phyloP scores from a whole-genome alignment of 176 grass and related monocot genomes.

The Aegilops speltoides region DNA sequence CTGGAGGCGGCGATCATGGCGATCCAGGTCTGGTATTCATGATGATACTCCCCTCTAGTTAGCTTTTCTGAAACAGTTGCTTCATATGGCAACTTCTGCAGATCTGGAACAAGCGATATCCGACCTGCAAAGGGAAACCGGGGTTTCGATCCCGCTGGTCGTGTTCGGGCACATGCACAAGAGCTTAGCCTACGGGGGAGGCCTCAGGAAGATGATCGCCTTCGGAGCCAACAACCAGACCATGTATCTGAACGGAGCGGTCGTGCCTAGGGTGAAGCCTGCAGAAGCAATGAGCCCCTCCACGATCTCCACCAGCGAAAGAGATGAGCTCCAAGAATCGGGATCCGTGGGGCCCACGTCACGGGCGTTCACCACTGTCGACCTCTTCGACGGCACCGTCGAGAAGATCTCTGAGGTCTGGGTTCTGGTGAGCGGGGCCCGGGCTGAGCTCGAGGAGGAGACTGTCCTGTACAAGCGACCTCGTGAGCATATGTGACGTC shows the following conservation, averaged over 20 bases:
- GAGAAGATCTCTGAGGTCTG: conserved; percentile 81
- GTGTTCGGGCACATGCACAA: conserved; percentile 98
- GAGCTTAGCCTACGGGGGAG: conserved; percentile 60
- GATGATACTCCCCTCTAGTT: background rate
- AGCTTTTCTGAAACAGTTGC: background rate
- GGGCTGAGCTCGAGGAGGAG: conserved; percentile 66
- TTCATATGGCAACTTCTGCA: conserved; percentile 16
- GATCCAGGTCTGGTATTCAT: conserved; percentile 72
- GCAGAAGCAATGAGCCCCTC: background rate
- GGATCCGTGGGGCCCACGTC: conserved; percentile 14
- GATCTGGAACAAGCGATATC: conserved; percentile 80
- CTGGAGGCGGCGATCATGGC: conserved; percentile 72
- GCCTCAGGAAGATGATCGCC: conserved; percentile 74
- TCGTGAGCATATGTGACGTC: conserved; percentile 28
- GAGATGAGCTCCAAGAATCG: conserved; percentile 34
- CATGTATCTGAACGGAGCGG: conserved; percentile 79
- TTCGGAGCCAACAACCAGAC: conserved; percentile 50
- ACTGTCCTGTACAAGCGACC: conserved; percentile 52
- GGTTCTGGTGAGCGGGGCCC: conserved; percentile 48
- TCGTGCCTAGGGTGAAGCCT: conserved; percentile 79
- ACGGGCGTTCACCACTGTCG: conserved; percentile 59
- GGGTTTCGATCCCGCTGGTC: conserved; percentile 70
- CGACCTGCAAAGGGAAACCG: conserved; percentile 51
- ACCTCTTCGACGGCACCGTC: conserved; percentile 50
- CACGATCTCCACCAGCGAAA: background rate